These are phyloP conservation scores for Pseudozyma sp. DNA, from an alignment of 1,284 basidiomycete species.

Conservation along the genomic window DNA sequence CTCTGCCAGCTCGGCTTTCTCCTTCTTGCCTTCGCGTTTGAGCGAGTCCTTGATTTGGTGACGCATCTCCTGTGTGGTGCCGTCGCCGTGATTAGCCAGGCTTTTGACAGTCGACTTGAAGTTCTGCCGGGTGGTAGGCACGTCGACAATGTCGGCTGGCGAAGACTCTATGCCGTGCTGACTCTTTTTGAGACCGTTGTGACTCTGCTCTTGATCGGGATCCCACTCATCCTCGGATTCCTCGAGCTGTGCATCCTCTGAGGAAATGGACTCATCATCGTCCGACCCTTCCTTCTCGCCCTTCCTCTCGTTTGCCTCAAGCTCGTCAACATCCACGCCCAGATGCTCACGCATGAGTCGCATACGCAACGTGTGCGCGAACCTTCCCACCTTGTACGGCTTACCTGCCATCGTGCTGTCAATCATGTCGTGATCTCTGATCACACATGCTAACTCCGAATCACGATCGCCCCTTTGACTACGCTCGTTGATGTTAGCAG, in stretches of 20 bases:
- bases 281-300: slow-evolving; percentile 12
- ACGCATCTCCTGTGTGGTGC: slow-evolving; percentile 24
- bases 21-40: neutral
- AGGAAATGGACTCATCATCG: slow-evolving; percentile 8
- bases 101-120: slow-evolving; percentile 20
- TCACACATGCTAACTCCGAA: slow-evolving; percentile 90
- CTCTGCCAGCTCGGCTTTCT: slow-evolving; percentile 17
- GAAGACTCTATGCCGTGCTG: slow-evolving; percentile 7
- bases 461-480: slow-evolving; percentile 95
- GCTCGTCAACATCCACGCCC: slow-evolving; percentile 90
- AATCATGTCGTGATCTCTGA: slow-evolving; percentile 97
- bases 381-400: slow-evolving; percentile 94
- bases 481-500: slow-evolving; percentile 98
- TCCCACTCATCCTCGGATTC: slow-evolving; percentile 75
- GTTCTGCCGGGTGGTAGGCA: slow-evolving; percentile 17
- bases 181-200: slow-evolving; percentile 38
- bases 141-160: slow-evolving; percentile 25
- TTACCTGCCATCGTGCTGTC: slow-evolving; percentile 89
- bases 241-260: slow-evolving; percentile 23
- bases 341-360: slow-evolving; percentile 96
- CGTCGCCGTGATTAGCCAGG: slow-evolving; percentile 17
- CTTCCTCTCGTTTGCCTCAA: slow-evolving; percentile 72
- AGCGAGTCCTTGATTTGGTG: slow-evolving; percentile 43
- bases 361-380: slow-evolving; percentile 92
- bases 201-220: slow-evolving; percentile 79